These are phyloP conservation scores for Collybia sordida DNA, from an alignment of 768 basidiomycete species.

Conservation along the genomic window DNA sequence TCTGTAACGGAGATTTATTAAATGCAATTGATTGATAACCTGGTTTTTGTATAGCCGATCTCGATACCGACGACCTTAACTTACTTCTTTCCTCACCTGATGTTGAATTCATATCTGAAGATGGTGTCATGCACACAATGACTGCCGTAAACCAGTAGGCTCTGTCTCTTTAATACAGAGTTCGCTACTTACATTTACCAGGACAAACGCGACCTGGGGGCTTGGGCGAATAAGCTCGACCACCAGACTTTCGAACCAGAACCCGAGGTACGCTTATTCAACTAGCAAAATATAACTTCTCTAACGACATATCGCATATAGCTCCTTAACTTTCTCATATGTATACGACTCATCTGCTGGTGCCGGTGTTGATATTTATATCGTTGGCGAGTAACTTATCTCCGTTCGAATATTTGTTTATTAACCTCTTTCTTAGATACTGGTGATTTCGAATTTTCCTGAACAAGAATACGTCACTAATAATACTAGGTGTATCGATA, in stretches of 20 bases:
- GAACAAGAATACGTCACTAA: neutral
- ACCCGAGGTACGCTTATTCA: constrained; percentile 6
- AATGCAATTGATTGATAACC: neutral
- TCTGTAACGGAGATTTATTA: neutral
- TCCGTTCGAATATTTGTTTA: neutral
- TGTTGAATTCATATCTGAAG: constrained; percentile 18
- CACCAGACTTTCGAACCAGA: constrained; percentile 13
- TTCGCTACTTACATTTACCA: constrained; percentile 2
- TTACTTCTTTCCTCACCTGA: constrained; percentile 18
- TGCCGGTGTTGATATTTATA: constrained; percentile 29
- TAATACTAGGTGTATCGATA: constrained; percentile 5
- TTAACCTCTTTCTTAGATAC: constrained; percentile 17
- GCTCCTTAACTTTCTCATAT: constrained; percentile 9
- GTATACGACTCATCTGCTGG: constrained; percentile 14
- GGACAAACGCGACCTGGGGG: constrained; percentile 33
- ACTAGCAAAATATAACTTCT: neutral
- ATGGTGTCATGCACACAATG: constrained; percentile 23
- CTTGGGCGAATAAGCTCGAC: constrained; percentile 24
- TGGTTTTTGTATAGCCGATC: constrained; percentile 1
- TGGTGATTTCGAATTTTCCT: constrained; percentile 6
- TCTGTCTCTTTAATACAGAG: neutral
- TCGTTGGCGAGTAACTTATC: constrained; percentile 30
- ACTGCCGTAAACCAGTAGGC: constrained; percentile 17
- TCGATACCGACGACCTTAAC: constrained; percentile 17
- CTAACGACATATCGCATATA: neutral